phyloP scores from a whole-genome alignment of 148 eudicot genomes.

The Mesembryanthemum crystallinum region DNA sequence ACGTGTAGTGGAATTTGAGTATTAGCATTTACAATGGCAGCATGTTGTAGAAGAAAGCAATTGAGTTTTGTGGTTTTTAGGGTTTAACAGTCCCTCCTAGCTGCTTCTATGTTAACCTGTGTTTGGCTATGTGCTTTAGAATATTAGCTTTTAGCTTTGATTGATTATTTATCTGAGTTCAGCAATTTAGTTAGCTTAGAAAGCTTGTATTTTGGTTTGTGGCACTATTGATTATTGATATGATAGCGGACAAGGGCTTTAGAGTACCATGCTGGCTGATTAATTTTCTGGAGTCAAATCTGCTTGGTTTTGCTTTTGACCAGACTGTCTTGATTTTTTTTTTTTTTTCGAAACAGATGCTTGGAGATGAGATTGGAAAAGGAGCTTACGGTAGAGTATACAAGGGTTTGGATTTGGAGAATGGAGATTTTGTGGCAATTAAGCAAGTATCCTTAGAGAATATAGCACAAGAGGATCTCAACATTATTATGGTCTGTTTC shows the following conservation, averaged over 20 bases:
- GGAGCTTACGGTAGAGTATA: conserved; percentile 99
- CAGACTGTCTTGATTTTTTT: not conserved
- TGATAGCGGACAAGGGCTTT: not conserved
- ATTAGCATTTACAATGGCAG: not conserved
- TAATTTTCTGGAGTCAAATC: not conserved
- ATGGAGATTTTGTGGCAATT: conserved; percentile 98
- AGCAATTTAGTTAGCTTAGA: not conserved
- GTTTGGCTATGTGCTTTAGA: not conserved
- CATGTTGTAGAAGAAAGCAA: not conserved
- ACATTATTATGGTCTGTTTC: conserved; percentile 76
- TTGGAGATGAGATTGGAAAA: conserved; percentile 99
- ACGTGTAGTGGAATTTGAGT: conserved; percentile 5
- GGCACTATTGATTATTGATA: not conserved
- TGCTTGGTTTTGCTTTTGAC: conserved; percentile 8
- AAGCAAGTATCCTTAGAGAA: conserved; percentile 97
- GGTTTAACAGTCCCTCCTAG: not conserved
- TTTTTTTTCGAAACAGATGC: conserved; percentile 47
- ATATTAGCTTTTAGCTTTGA: not conserved
- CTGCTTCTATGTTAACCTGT: not conserved
- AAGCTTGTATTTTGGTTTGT: not conserved
- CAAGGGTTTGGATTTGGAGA: conserved; percentile 98
- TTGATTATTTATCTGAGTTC: not conserved
- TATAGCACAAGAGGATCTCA: conserved; percentile 96
- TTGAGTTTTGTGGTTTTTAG: not conserved
- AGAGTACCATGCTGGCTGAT: not conserved